Evolutionary conservation across 2,329 filamentous ascomycete species (phyloP).

Genomic region (Talaromyces sp.): DNA sequence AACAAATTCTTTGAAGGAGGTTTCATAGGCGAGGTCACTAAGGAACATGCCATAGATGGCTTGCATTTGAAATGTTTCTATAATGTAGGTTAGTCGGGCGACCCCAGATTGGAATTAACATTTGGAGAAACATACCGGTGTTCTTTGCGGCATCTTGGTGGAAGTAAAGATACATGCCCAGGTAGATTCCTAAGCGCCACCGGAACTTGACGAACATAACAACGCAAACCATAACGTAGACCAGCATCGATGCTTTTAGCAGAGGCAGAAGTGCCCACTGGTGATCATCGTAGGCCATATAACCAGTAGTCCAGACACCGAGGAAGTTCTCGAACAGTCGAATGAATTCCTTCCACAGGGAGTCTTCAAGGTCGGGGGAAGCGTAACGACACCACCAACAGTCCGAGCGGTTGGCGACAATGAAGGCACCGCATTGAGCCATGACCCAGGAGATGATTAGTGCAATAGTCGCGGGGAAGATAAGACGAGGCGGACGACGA

Average conservation of each 20-base stretch:
- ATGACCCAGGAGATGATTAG: conserved; percentile 54
- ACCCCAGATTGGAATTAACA: background rate
- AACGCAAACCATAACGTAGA: conserved; percentile 53
- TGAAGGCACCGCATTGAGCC: conserved; percentile 54
- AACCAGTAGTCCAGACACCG: conserved; percentile 54
- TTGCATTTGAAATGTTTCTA: conserved; percentile 59
- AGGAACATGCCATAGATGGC: conserved; percentile 57
- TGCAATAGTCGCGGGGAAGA: conserved; percentile 57
- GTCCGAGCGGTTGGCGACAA: conserved; percentile 51
- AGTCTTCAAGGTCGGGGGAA: conserved; percentile 47
- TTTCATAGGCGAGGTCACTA: conserved; percentile 54
- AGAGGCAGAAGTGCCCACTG: conserved; percentile 59
- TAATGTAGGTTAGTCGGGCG: background rate
- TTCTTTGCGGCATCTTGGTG: conserved; percentile 49
- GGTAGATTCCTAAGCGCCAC: conserved; percentile 51
- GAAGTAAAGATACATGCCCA: conserved; percentile 54
- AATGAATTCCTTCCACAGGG: conserved; percentile 48
- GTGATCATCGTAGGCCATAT: conserved; percentile 57
- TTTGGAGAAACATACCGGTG: conserved; percentile 46
- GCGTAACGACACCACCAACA: conserved; percentile 57
- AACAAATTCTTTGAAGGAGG: conserved; percentile 50
- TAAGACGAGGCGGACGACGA: conserved; percentile 55
- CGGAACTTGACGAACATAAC: conserved; percentile 50
- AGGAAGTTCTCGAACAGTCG: conserved; percentile 51
- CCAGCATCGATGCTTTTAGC: conserved; percentile 54